These are phyloP conservation scores for Emiliania huxleyi DNA, from an alignment of 78 protist genomes.

Conservation along the genomic window DNA sequence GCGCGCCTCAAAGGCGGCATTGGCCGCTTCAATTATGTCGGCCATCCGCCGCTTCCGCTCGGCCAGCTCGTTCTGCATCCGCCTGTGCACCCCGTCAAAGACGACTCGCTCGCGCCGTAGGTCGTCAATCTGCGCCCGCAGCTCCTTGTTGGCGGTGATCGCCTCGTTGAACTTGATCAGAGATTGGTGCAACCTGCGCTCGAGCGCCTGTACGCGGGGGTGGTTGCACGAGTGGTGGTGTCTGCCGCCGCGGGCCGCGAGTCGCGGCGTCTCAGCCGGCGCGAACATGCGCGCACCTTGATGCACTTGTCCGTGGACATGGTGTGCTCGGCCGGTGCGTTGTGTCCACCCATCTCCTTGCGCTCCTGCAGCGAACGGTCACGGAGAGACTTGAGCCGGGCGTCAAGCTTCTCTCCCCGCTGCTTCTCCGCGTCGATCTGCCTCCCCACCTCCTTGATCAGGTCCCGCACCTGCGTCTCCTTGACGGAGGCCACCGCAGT, in stretches of 20 bases:
- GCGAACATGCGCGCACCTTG: too few species aligned
- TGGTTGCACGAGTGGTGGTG: too few species aligned
- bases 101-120: constrained; percentile 75
- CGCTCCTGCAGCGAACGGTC: constrained; percentile 30
- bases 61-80: constrained; percentile 59
- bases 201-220: not conserved
- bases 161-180: constrained; percentile 74
- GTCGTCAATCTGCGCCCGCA: constrained; percentile 76
- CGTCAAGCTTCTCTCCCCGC: constrained; percentile 31
- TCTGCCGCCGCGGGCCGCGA: too few species aligned
- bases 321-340: constrained; percentile 22
- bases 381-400: not conserved
- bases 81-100: constrained; percentile 73
- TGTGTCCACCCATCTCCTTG: constrained; percentile 57
- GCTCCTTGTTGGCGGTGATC: constrained; percentile 59
- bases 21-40: constrained; percentile 55
- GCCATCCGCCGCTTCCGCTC: constrained; percentile 66
- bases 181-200: constrained; percentile 35
- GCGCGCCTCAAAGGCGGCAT: constrained; percentile 71
- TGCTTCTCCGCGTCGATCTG: constrained; percentile 42
- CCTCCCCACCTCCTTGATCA: not conserved
- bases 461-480: not conserved
- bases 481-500: not conserved
- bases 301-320: constrained; percentile 48
- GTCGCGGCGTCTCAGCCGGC: too few species aligned